Evolutionary conservation across 192 early-diverging fungal species (phyloP), one percentile per base, ranked within the genome.

Genomic region (Dimargaris cristalligena): DNA sequence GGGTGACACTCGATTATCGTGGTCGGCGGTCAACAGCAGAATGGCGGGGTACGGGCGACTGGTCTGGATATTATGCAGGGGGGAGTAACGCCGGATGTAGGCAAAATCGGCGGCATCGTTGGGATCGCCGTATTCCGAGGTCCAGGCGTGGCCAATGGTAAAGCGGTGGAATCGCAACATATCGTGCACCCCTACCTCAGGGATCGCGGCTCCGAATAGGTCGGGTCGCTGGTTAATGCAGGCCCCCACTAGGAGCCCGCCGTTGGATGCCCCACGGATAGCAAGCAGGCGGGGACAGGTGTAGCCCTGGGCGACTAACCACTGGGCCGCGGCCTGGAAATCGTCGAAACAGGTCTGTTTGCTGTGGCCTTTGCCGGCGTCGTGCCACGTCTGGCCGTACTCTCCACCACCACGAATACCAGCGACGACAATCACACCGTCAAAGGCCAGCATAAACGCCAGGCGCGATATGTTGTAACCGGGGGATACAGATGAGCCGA

Each of bases 261-360:
- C 85, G 62, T 88, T 88, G 30, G 82, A 85, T 10, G 72, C 80
- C 29, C 83, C 82, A 60, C 81, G 72, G 54, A 82, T 83, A 28
- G 75, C 72, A 28, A 83, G 57, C 54, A 76, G 76, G 13, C 60
- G 62, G 3, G 79, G 71, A 22, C 38, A 48, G 1, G 84, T 86
- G 59, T 80, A 84, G 38, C 78, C 77, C 11, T 73, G 64, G 11
- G 62, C 51, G 41, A 80, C 65, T 33, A 88, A 65, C 58, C 71
- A 80, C 60, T 77, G 76, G 16, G 84, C 82, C 16, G 82, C 82
- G 18, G 61, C 67, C 66, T 86, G 82, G 63, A 88, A 88, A 60
- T 88, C 85, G 61, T 85, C 83, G 71, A 85, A 85, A 22, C 72
- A 72, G 63, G 83, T 86, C 61, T 88, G 84, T 65, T 85, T 88